Evolutionary conservation across 768 basidiomycete genomes (phyloP), one percentile per base, ranked within the genome.

Genomic region (Mycena albidolilacea): DNA sequence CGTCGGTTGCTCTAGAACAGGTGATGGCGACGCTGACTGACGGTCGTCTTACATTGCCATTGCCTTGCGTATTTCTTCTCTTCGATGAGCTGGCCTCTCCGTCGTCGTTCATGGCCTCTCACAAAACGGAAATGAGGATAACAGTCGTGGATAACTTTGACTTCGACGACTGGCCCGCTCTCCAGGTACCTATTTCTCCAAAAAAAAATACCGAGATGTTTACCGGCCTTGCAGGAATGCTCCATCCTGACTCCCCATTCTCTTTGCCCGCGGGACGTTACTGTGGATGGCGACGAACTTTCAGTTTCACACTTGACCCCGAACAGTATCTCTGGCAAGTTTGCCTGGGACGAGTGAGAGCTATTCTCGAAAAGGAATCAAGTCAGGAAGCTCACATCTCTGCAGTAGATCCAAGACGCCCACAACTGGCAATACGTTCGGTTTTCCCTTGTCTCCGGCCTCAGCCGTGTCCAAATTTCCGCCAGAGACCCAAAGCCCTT

Each of bases 11-110:
- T 46, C 59, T 59, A 61, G 67, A 54, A 17, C 21, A 59, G 35
- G 41, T 69, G 72, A 73, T 73, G 72, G 71, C 30, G 30, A 30
- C 30, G 30, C 30, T 30, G 30, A 30, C 30, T 69, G 41, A 60
- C 46, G 39, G 35, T 21, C 8, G 19, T 21, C 60, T 1, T 15
- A 35, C 3, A 15, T 21, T 30, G 55, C 55, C 3, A 15, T 21
- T 30, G 55, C 55, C 19, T 54, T 69, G 39, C 17, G 38, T 54
- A 19, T 65, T 35, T 21, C 61, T 30, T 54, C 46, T 58, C 52
- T 48, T 72, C 75, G 52, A 75, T 75, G 75, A 75, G 75, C 75
- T 75, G 75, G 75, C 54, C 75, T 75, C 75, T 54, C 8, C 46
- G n/a, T 39, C 71, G 61, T 58, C 60, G 68, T 48, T 64, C 64